Base-by-base conservation (phyloP, 208 protist species). In the Willaertia magna region DNA sequence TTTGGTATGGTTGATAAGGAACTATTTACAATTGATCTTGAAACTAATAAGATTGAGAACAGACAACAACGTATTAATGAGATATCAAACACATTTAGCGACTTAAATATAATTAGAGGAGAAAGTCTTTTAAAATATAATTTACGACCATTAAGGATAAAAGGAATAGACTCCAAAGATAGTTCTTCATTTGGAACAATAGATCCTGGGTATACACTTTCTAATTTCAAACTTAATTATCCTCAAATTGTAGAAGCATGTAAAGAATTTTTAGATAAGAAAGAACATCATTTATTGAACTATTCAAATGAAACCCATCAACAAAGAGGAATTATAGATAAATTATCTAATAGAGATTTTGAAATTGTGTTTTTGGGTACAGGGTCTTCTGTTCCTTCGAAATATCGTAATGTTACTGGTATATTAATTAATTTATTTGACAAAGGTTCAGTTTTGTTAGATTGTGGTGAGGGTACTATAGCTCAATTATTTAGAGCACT, bases 291-390 rank as follows among this genome's bases (percentile, higher is more conserved):
- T 67, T n/a, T 34, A 26, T n/a, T n/a, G n/a, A n/a, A n/a, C n/a
- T n/a, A n/a, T n/a, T n/a, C n/a, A n/a, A 67, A 18, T 6, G 7
- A 22, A 67, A 6, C 55, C n/a, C 55, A 67, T 9, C 55, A 16
- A 67, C 55, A 67, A 67, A 26, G 26, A 18, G 34, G 34, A 34
- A 67, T 67, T 67, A 34, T 67, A 67, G 7, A 67, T 9, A 0
- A 34, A 34, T 67, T 16, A 9, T 39, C 22, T 39, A n/a, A 51
- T 78, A 3, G n/a, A 22, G 83, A 85, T 7, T 52, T 52, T 55
- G 79, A 84, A 67, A 61, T 87, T 40, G 43, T 82, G 18, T 88
- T 88, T 42, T 44, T 88, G 20, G 86, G 86, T 22, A 88, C 86
- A 34, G 86, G 86, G 4, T 47, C 84, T 79, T 30, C 86, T 22